Evolutionary conservation across 805 yeast species (phyloP), one percentile per base, ranked within the genome.

Genomic region (Candida awuae): DNA sequence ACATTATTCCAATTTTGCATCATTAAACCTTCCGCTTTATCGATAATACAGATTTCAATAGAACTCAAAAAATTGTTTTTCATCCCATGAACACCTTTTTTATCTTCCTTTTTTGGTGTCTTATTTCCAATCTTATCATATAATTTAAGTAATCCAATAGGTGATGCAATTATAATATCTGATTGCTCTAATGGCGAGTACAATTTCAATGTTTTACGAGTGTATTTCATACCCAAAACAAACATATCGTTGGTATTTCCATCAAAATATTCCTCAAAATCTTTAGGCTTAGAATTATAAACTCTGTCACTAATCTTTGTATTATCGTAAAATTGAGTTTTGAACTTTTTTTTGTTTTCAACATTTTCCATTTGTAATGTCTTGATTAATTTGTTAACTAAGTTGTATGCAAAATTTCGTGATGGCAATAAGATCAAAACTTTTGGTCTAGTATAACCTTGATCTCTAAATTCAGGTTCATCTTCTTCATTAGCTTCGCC

Each of bases 1-100:
- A 92, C 70, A 61, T 90, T 95, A 27, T 82, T 82, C 88, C 97
- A 83, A 54, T 88, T 86, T 61, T 92, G 98, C 83, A 82, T 83
- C 54, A 84, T 83, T 47, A 88, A 68, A 22, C 86, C 84, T 53
- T 87, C 87, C 10, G 92, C 76, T 51, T 84, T 84, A 59, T 92
- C 98, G 29, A 86, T 61, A 15, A 88, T 63, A 35, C 81, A 59
- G 4, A 92, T 59, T 58, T 92, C 98, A 48, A 92, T 84, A 2
- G 97, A 87, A 25, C 94, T 80, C 42, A 92, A 62, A 53, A 87
- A 92, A 58, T 88, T 96, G 40, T 71, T 73, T 18, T 49, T 80
- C 67, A 53, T 77, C 75, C 54, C 64, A 59, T 54, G 65, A 19
- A 45, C 42, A 14, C 38, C 44, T 12, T 67, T 67, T 22, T 27